Conservation (phyloP, 1,284 basidiomycete genomes). For the Cutaneotrichosporon cutaneum region DNA sequence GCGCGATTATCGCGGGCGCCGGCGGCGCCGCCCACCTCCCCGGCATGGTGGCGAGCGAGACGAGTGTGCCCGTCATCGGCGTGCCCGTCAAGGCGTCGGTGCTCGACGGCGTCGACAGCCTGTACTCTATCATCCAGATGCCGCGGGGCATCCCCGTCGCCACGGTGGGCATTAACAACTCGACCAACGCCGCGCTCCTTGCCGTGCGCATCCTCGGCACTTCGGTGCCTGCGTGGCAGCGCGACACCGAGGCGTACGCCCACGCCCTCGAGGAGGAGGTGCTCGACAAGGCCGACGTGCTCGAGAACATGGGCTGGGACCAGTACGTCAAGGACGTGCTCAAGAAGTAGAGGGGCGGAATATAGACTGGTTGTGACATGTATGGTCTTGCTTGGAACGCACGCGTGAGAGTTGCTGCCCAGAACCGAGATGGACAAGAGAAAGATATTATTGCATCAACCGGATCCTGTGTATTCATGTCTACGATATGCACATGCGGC, state of each 20-base stretch:
- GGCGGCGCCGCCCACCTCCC: slow-evolving; percentile 97
- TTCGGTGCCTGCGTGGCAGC: slow-evolving; percentile 66
- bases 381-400: not conserved
- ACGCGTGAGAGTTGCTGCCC: too few relatives aligned
- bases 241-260: slow-evolving; percentile 74
- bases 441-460: too few relatives aligned
- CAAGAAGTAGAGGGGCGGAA: slow-evolving; percentile 51
- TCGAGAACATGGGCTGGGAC: slow-evolving; percentile 84
- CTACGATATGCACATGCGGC: too few relatives aligned
- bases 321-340: slow-evolving; percentile 60
- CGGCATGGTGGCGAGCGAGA: slow-evolving; percentile 97
- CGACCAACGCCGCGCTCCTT: slow-evolving; percentile 87
- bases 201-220: slow-evolving; percentile 84
- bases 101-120: slow-evolving; percentile 91
- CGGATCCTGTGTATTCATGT: too few relatives aligned
- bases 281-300: slow-evolving; percentile 71
- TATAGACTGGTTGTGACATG: slow-evolving; percentile 5
- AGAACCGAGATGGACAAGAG: too few relatives aligned
- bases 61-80: slow-evolving; percentile 87
- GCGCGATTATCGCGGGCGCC: slow-evolving; percentile 88
- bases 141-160: slow-evolving; percentile 97
- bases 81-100: slow-evolving; percentile 95
- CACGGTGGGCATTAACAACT: slow-evolving; percentile 95
- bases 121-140: slow-evolving; percentile 99
- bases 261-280: slow-evolving; percentile 77